Conservation (phyloP, 805 yeast genomes). For the Starmerella vaccinii region DNA sequence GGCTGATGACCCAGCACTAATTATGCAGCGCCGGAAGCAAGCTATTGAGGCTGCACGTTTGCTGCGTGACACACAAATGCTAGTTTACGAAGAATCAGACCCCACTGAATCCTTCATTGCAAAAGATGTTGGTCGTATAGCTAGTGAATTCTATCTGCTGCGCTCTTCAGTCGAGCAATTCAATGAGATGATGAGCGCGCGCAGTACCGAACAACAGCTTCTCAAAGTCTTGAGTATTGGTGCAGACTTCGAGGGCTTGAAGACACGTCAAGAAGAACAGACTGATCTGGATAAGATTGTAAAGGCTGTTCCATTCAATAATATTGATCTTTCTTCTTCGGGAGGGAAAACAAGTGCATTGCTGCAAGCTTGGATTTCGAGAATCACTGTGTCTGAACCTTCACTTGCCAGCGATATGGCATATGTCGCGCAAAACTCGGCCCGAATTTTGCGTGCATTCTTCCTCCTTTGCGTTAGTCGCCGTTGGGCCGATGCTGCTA, state of each 20-base stretch:
- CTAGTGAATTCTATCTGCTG: conserved; percentile 83
- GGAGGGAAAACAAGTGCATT: conserved; percentile 82
- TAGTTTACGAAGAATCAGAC: conserved; percentile 69
- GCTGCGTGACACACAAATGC: conserved; percentile 84
- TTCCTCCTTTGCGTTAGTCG: conserved; percentile 79
- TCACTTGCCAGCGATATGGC: conserved; percentile 77
- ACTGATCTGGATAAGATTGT: conserved; percentile 55
- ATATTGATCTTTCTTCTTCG: conserved; percentile 11
- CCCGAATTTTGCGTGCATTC: conserved; percentile 84
- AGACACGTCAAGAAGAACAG: conserved; percentile 78
- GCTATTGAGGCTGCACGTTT: conserved; percentile 69
- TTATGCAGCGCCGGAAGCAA: conserved; percentile 64
- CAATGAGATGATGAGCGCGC: conserved; percentile 71
- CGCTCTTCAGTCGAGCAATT: conserved; percentile 82
- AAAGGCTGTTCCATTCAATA: conserved; percentile 33
- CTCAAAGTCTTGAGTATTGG: conserved; percentile 82
- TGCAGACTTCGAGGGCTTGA: conserved; percentile 83
- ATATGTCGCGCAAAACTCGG: conserved; percentile 91
- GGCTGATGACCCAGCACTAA: conserved; percentile 68
- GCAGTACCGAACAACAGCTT: conserved; percentile 86
- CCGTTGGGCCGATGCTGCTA: conserved; percentile 79
- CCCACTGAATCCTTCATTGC: conserved; percentile 61
- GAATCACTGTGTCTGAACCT: conserved; percentile 60
- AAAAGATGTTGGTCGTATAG: conserved; percentile 86
- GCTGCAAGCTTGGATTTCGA: conserved; percentile 78